Base-by-base conservation (phyloP, 2,329 filamentous ascomycete genomes). In the Biscogniauxia marginata region DNA sequence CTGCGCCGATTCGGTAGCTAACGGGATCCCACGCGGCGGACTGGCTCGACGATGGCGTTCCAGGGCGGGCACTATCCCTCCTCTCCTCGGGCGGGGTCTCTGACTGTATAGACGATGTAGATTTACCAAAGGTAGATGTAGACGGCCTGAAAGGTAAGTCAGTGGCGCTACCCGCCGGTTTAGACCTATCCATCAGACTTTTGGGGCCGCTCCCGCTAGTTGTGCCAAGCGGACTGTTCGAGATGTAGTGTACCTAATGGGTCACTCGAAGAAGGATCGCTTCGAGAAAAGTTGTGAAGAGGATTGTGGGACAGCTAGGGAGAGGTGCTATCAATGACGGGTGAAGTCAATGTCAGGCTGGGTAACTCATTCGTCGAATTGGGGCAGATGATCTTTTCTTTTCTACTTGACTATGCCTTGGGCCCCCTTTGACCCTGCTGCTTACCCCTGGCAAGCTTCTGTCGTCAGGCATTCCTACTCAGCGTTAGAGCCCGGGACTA, bases 11-110 rank as follows among this genome's bases (percentile, higher is more conserved):
- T 43, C 52, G 56, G 11, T 47, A 53, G 46, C 49, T 54, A 34
- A 50, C 43, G 7, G 53, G 39, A 39, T 61, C 58, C 58, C 53
- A 50, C 6, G 50, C 19, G 11, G 22, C 22, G 8, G 46, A 49
- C 21, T 49, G 46, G 18, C 46, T 49, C 22, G 46, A 49, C 21
- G 46, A 49, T 49, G 46, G 46, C 7, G 46, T 49, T 9, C 30
- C 30, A 4, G 30, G 30, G 30, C 30, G 30, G 30, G n/a, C 30
- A 39, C 30, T 39, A 39, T 39, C 30, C 13, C 30, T 39, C 30
- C 30, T 39, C 13, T 39, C 30, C 7, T 39, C 30, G 30, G 30
- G 30, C 30, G 30, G 30, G 30, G 30, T 39, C 30, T 39, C 30
- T 39, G 30, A 39, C 13, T 39, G 30, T 39, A 39, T 56, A 50